Base-by-base conservation (phyloP, 805 yeast genomes). In the Yamadazyma phyllophila region DNA sequence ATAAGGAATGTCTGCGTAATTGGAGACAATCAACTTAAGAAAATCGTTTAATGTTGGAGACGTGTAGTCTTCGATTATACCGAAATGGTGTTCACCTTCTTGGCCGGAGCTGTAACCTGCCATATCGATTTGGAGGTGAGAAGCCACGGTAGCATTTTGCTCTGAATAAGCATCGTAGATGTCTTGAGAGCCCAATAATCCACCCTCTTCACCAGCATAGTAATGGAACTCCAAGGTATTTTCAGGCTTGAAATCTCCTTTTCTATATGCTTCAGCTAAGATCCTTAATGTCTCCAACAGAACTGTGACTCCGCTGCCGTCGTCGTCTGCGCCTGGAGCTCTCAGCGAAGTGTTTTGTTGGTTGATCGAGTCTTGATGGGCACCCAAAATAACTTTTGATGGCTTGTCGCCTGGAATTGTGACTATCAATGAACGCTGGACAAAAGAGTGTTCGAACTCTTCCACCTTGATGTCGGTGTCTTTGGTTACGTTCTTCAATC, bases 241-340 rank as follows among this genome's bases (percentile, higher is more conserved):
- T 36, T 76, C 66, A 11, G 91, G 89, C 47, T 66, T 56, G 53
- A 75, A 74, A 0, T 71, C 67, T 2, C 66, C 65, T 3, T 53
- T 39, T 14, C 51, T 57, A 41, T 62, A 59, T 17, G 62, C 61
- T 29, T 66, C 69, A 7, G 77, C 63, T 24, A 88, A 66, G 12
- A 86, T 65, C 52, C 94, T 75, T 55, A 90, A 75, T 1, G 90
- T 81, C 62, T 90, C 96, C 44, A 90, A 63, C 27, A 80, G 77
- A 2, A 96, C 84, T 3, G 85, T 82, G 4, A 91, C 84, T 8
- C 97, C 98, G 3, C 91, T 81, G 2, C 96, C 96, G 63, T 91
- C 87, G 60, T 92, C 98, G 61, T 92, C 98, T 3, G 96, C 97
- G 2, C 98, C 98, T 1, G 97, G 97, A 0, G 96, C 88, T 17